Base-by-base conservation (phyloP, 1,284 basidiomycete genomes). In the Fomitopsis palustris region DNA sequence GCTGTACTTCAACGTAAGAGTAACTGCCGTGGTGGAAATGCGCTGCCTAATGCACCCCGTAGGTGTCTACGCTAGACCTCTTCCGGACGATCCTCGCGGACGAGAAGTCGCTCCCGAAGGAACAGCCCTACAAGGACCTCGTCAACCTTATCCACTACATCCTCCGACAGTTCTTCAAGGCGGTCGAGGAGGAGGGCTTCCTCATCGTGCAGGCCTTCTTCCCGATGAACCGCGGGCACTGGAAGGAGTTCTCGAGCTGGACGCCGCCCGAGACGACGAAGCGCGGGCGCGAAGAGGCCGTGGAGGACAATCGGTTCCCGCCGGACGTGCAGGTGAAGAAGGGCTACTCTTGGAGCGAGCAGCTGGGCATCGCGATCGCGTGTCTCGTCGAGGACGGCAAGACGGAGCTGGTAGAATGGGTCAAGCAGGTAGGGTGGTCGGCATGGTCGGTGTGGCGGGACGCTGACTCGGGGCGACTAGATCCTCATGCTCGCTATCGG, bases 111-210 rank as follows among this genome's bases (percentile, higher is more conserved):
- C 79, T 95, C 45, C 92, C 93, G 53, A 84, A 83, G 57, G 87
- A 90, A 49, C 86, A 88, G 61, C 79, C 90, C 1, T 88, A 92
- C 74, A 89, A 89, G 65, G 95, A 98, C 72, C 84, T 97, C 41
- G 72, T 92, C 53, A 82, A 83, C 57, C 76, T 97, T 27, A 87
- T 97, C 75, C 90, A 86, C 65, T 98, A 84, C 73, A 81, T 97
- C 56, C 79, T 96, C 57, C 86, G 92, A 45, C 87, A 90, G 70
- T 97, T 96, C 79, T 97, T 98, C 84, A 97, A 96, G 71, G 83
- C 86, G 5, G 80, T 93, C 43, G 81, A 85, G 57, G 84, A 92
- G 61, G 88, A 96, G 62, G 81, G 92, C 0, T 90, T 96, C 75
- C 76, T 96, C 42, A 82, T 93, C 58, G 81, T 97, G 57, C 42